A percentile compares a stretch with the other conserved stretches of the same genome.
phyloP scores from a whole-genome alignment of 140 eudicot species.

The Bidens hawaiensis region DNA sequence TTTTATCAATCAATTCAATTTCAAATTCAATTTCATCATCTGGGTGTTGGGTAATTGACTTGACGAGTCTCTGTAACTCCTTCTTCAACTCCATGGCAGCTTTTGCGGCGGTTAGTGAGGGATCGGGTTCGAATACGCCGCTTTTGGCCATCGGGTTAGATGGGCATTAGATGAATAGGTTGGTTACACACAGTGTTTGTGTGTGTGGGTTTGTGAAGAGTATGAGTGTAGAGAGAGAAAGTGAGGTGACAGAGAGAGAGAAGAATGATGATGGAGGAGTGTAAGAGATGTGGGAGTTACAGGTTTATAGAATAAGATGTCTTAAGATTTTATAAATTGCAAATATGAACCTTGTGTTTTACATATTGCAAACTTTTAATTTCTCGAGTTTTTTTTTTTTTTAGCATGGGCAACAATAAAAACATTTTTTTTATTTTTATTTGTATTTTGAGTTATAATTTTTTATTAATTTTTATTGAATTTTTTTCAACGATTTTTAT shows the following conservation, averaged over 20 bases:
- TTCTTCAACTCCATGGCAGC: conserved; percentile 57
- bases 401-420: too few relatives aligned
- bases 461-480: too few relatives aligned
- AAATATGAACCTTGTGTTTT: neutral
- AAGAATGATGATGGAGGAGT: conserved; percentile 24
- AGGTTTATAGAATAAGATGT: conserved; percentile 27
- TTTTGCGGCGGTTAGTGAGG: conserved; percentile 21
- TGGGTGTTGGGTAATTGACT: conserved; percentile 37
- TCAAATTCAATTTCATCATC: conserved; percentile 44
- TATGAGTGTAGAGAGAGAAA: conserved; percentile 15
- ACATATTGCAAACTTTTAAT: neutral
- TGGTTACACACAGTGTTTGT: neutral
- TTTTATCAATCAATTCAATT: conserved; percentile 50
- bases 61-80: conserved; percentile 56
- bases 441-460: too few relatives aligned
- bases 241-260: conserved; percentile 1
- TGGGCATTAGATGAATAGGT: too few relatives aligned
- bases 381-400: too few relatives aligned
- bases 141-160: conserved; percentile 86
- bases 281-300: conserved; percentile 12
- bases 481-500: too few relatives aligned
- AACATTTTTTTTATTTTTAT: too few relatives aligned
- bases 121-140: conserved; percentile 50
- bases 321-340: conserved; percentile 2
- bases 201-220: conserved; percentile 7